A percentile compares a stretch with the other conserved stretches of the same genome.
Evolutionary conservation across 2,329 filamentous ascomycete species (phyloP).

Genomic region (Coniochaeta sp.): DNA sequence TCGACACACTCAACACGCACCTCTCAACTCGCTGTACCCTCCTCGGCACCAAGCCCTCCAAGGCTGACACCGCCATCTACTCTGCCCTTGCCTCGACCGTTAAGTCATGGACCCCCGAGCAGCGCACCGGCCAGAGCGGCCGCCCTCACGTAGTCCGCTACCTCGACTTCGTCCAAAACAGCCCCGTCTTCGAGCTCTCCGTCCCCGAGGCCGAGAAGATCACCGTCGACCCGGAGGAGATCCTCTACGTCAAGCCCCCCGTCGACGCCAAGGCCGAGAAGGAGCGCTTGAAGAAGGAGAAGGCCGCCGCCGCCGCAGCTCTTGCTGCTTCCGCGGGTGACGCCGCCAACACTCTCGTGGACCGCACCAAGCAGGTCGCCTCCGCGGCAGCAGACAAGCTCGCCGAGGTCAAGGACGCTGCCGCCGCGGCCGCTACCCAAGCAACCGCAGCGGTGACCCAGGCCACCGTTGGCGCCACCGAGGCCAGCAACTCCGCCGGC

Average conservation of each 20-base stretch:
- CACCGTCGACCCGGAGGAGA: constrained; percentile 66
- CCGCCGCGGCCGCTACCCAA: constrained; percentile 29
- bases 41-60: constrained; percentile 81
- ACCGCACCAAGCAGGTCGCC: constrained; percentile 53
- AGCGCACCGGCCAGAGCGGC: constrained; percentile 83
- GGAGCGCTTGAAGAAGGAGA: constrained; percentile 94
- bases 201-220: constrained; percentile 69
- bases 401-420: constrained; percentile 39
- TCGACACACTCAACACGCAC: constrained; percentile 77
- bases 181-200: constrained; percentile 62
- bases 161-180: constrained; percentile 93
- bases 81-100: constrained; percentile 69
- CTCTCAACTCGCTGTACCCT: constrained; percentile 83
- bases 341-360: constrained; percentile 42
- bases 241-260: constrained; percentile 81
- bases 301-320: constrained; percentile 55
- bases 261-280: constrained; percentile 92
- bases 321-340: constrained; percentile 31
- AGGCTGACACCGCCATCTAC: constrained; percentile 81
- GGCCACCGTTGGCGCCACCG: not conserved
- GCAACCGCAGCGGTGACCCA: constrained; percentile 22
- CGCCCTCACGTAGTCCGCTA: constrained; percentile 87
- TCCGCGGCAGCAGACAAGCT: constrained; percentile 43
- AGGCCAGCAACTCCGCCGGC: no score
- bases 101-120: constrained; percentile 71